Conservation (phyloP, 1,284 basidiomycete genomes). For the Cryptococcus sp. region DNA sequence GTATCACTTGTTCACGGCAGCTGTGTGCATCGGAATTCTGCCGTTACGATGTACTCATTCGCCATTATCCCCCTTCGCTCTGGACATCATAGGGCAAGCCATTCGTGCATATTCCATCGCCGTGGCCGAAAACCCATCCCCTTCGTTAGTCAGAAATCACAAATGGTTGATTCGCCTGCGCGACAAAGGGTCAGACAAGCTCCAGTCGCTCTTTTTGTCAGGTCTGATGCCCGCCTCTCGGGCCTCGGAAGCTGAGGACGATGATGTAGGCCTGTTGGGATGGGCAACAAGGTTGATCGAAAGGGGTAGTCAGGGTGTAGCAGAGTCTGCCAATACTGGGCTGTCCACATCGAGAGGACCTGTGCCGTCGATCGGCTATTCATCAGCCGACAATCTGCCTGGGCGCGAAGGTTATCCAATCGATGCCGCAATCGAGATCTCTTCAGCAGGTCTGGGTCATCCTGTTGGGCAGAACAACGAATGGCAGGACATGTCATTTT, state of each 20-base stretch:
- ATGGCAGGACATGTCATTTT: too few species aligned
- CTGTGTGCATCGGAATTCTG: slow-evolving; percentile 23
- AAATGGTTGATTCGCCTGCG: slow-evolving; percentile 32
- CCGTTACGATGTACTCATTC: slow-evolving; percentile 19
- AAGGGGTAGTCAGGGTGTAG: slow-evolving; percentile 15
- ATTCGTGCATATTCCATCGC: slow-evolving; percentile 26
- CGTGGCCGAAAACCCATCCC: slow-evolving; percentile 12
- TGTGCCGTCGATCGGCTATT: background rate
- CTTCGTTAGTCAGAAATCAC: slow-evolving; percentile 26
- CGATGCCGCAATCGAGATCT: too few species aligned
- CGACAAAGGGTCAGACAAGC: slow-evolving; percentile 4
- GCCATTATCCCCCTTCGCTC: slow-evolving; percentile 22
- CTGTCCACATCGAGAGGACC: background rate
- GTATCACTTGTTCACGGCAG: slow-evolving; percentile 28
- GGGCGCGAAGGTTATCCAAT: background rate
- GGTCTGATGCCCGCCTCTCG: background rate
- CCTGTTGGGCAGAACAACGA: too few species aligned
- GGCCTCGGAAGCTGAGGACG: slow-evolving; percentile 4
- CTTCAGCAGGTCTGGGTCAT: too few species aligned
- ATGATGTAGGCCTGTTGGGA: slow-evolving; percentile 35
- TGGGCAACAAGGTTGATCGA: slow-evolving; percentile 36
- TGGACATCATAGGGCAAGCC: slow-evolving; percentile 27
- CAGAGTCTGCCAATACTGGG: slow-evolving; percentile 1
- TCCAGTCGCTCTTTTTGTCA: too few species aligned
- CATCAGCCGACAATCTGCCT: background rate